These are phyloP conservation scores for Fusarium sterilihyphosum DNA, from an alignment of 2,329 filamentous ascomycete species.

Conservation along the genomic window DNA sequence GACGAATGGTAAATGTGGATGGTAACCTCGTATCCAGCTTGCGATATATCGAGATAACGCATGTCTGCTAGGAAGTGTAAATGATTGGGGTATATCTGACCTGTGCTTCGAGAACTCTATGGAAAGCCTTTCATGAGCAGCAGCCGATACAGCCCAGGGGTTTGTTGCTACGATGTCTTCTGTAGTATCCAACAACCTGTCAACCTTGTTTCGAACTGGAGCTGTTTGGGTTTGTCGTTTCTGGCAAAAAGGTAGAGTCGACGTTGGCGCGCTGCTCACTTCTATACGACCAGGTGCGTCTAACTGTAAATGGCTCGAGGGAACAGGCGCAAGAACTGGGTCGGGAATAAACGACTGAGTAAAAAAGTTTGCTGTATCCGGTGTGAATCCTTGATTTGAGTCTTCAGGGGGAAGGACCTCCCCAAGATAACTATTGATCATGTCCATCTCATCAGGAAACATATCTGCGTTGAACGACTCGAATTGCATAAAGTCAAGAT, in stretches of 20 bases:
- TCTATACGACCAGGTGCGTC: neutral
- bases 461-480: neutral
- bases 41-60: conserved; percentile 18
- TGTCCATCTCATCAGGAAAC: neutral
- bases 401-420: neutral
- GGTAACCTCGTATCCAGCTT: conserved; percentile 22
- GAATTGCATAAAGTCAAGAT: neutral
- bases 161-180: conserved; percentile 1
- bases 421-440: neutral
- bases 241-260: neutral
- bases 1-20: conserved; percentile 20
- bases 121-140: neutral
- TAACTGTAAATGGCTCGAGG: neutral
- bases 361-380: neutral
- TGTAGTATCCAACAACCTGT: neutral
- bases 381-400: neutral
- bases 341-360: neutral
- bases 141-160: neutral
- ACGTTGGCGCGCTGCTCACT: neutral
- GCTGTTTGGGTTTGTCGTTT: neutral
- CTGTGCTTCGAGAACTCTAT: neutral
- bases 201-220: neutral
- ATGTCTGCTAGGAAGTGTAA: conserved; percentile 13
- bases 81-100: neutral
- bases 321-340: neutral